Conservation (phyloP, 1,139 yeast genomes). For the Petasospora rhodanensis region DNA sequence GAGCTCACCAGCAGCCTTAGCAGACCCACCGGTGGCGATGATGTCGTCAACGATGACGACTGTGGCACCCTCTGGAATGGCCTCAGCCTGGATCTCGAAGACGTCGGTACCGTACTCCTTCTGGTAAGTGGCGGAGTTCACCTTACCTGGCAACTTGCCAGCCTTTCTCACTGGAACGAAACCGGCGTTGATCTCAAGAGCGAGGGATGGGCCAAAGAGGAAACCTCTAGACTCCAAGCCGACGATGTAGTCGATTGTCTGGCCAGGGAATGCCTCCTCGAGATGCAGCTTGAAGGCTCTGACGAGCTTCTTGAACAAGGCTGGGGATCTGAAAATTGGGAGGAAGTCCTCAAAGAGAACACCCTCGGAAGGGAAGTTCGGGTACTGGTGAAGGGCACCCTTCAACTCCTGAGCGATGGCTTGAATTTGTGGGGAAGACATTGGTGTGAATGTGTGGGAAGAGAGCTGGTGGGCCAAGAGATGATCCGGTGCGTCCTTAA, state of each 20-base stretch:
- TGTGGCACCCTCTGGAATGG: slow-evolving; percentile 74
- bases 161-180: slow-evolving; percentile 93
- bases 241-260: slow-evolving; percentile 79
- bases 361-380: slow-evolving; percentile 93
- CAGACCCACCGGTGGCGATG: slow-evolving; percentile 97
- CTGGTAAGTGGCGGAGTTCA: slow-evolving; percentile 64
- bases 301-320: slow-evolving; percentile 71
- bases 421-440: slow-evolving; percentile 24
- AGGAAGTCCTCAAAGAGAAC: slow-evolving; percentile 90
- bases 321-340: slow-evolving; percentile 86
- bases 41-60: slow-evolving; percentile 92
- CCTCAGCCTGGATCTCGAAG: slow-evolving; percentile 83
- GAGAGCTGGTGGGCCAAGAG: no score
- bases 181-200: slow-evolving; percentile 83
- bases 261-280: slow-evolving; percentile 43
- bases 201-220: slow-evolving; percentile 91
- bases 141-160: slow-evolving; percentile 91
- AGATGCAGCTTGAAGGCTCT: slow-evolving; percentile 78
- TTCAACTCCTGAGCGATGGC: slow-evolving; percentile 56
- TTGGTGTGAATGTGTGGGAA: no score
- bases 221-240: slow-evolving; percentile 98
- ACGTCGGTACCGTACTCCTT: slow-evolving; percentile 92
- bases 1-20: slow-evolving; percentile 87
- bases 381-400: slow-evolving; percentile 71
- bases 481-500: no score